Base-by-base conservation (phyloP, 306 rosid species). In the Psophocarpus tetragonolobus region DNA sequence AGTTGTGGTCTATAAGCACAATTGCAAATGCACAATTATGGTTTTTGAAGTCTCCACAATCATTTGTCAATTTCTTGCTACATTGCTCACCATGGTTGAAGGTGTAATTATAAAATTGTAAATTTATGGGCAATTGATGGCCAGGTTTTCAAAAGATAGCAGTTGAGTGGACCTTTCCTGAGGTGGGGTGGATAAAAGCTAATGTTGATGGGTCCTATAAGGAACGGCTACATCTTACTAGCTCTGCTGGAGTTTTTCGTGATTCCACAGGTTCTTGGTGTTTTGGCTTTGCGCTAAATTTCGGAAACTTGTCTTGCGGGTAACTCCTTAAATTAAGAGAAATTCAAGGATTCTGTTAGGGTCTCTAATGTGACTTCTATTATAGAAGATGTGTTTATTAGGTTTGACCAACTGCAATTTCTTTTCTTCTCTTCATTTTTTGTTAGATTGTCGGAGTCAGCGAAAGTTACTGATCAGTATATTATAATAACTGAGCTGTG, bases 161-260 rank as follows among this genome's bases (percentile, higher is more conserved):
- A 8, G 12, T 72, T 53, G n/a, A 3, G 66, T 72, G 66, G 66
- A 53, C 17, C 51, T 13, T 21, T 54, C 66, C 77, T 53, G 77
- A 35, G 21, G 12, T 18, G 5, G 77, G 77, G 35, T 72, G 77
- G 77, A 53, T 72, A 0, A 72, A 72, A 54, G 77, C 66, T 72
- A 72, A 72, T 29, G 44, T 32, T 6, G 77, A 72, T 4, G 77
- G 66, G 9, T 41, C 56, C 3, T 68, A 6, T 42, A 7, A 0
- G 72, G 1, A 0, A 2, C 3, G 3, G 0, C 0, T 0, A 15
- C 0, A 1, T 42, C 54, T 2, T 15, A 0, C n/a, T 53, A 8
- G 33, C n/a, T 33, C 24, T 23, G 66, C 8, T 3, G 77, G 77
- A 35, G 77, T 72, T 35, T 72, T 72, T 9, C 77, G 77, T 3